These are phyloP conservation scores for Penstemon eatonii DNA, from an alignment of 257 asterid genomes.

Conservation along the genomic window DNA sequence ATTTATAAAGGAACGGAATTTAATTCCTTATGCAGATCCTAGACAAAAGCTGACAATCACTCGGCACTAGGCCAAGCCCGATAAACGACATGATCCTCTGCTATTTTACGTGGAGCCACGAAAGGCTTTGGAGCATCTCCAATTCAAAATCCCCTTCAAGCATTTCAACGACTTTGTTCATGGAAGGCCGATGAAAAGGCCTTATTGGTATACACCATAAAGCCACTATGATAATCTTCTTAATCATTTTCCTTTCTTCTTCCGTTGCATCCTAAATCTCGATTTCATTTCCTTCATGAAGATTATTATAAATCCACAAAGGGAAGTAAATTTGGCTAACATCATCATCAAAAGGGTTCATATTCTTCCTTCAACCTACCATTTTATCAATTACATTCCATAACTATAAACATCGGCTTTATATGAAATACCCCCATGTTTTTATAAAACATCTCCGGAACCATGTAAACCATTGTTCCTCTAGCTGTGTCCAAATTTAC, in stretches of 20 bases:
- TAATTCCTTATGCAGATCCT: too few relatives aligned
- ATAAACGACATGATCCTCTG: conserved; percentile 21
- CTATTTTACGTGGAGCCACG: conserved; percentile 40
- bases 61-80: too few relatives aligned
- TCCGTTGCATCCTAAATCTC: conserved; percentile 36
- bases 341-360: conserved; percentile 37
- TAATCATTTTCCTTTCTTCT: conserved; percentile 37
- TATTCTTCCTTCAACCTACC: conserved; percentile 37
- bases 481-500: conserved; percentile 38
- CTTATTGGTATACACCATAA: conserved; percentile 55
- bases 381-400: conserved; percentile 45
- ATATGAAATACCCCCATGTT: conserved; percentile 39
- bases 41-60: too few relatives aligned
- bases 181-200: conserved; percentile 51
- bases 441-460: conserved; percentile 45
- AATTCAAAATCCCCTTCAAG: conserved; percentile 41
- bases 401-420: conserved; percentile 48
- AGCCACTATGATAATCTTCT: conserved; percentile 42
- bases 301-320: conserved; percentile 41
- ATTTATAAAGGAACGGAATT: too few relatives aligned
- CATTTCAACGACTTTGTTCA: conserved; percentile 49
- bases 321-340: conserved; percentile 47
- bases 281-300: conserved; percentile 33
- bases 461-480: conserved; percentile 51
- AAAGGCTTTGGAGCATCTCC: conserved; percentile 47